Conservation (phyloP, 371 early-diverging fungal species). For the Blastocladiella emersonii region DNA sequence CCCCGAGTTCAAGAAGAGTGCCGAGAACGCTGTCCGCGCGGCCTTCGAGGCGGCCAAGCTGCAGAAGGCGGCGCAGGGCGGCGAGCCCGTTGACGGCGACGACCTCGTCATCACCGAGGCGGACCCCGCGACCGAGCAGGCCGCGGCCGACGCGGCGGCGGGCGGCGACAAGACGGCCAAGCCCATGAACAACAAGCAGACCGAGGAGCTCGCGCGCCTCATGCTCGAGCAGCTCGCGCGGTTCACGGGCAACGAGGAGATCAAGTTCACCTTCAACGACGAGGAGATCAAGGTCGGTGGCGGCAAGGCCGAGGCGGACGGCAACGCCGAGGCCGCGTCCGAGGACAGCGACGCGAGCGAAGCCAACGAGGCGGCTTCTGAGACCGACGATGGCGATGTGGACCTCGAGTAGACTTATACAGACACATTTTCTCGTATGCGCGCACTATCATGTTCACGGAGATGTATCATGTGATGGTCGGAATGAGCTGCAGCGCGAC, state of each 20-base stretch:
- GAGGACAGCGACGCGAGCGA: not conserved
- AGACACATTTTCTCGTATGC: too few species aligned
- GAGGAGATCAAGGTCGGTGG: not conserved
- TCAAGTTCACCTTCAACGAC: not conserved
- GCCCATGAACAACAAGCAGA: not conserved
- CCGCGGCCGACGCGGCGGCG: too few species aligned
- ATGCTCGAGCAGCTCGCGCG: not conserved
- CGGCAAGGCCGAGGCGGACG: not conserved
- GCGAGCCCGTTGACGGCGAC: not conserved
- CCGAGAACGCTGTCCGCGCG: not conserved
- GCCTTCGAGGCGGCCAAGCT: too few species aligned
- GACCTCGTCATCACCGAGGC: not conserved
- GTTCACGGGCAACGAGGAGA: not conserved
- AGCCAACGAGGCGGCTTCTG: too few species aligned
- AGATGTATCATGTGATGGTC: too few species aligned
- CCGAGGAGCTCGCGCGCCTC: not conserved
- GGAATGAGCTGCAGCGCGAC: too few species aligned
- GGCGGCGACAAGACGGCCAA: not conserved
- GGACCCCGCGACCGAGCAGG: too few species aligned
- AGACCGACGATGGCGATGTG: too few species aligned
- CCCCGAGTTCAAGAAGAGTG: not conserved
- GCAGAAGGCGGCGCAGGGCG: too few species aligned
- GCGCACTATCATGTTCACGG: too few species aligned
- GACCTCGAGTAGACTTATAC: too few species aligned
- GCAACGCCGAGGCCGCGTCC: not conserved